Evolutionary conservation across 345 rosid genomes (phyloP), one percentile per base, ranked within the genome.

Genomic region (Syzygium jambos): DNA sequence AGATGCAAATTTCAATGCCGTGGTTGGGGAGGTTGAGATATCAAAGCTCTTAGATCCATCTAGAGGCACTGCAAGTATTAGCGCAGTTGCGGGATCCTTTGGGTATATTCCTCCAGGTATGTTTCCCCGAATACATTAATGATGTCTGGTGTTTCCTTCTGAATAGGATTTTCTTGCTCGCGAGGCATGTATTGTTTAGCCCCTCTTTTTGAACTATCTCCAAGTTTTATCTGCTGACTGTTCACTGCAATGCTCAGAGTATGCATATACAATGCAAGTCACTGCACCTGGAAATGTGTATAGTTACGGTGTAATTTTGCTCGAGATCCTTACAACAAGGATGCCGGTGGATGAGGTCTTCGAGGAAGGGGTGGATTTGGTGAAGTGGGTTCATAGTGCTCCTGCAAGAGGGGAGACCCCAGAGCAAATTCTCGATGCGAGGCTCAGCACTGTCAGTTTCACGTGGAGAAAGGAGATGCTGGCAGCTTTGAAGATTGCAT

Each of bases 81-180:
- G 99, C 86, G 94, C 98, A 56, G 98, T 98, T 89, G 99, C 97
- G 29, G 99, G 99, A 46, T 98, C 99, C 23, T 94, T 95, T 53
- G 99, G 99, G 52, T 98, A 96, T 87, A 95, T 98, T 88, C 98
- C 99, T 17, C 99, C 99, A 84, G 99, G 99, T 96, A 94, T 41
- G 86, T 84, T 78, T 85, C 59, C 21, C 54, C 54, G 5, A 11
- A 14, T 3, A 55, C 22, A 46, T 77, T 25, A 51, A 61, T 21
- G 30, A 13, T 53, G 52, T 34, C 17, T 4, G 27, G n/a, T 34
- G 15, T 73, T 52, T 23, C 41, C 84, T 63, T 43, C 15, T 84
- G 22, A 54, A 46, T 53, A 49, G 25, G 61, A 59, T 23, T n/a
- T 80, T 85, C 65, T 68, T 63, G 53, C 80, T 84, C 4, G 16